Percentiles rank a stretch among this genome's conserved stretches.
Evolutionary conservation across 2,329 filamentous ascomycete genomes (phyloP).

Genomic region (Ramichloridium luteum): DNA sequence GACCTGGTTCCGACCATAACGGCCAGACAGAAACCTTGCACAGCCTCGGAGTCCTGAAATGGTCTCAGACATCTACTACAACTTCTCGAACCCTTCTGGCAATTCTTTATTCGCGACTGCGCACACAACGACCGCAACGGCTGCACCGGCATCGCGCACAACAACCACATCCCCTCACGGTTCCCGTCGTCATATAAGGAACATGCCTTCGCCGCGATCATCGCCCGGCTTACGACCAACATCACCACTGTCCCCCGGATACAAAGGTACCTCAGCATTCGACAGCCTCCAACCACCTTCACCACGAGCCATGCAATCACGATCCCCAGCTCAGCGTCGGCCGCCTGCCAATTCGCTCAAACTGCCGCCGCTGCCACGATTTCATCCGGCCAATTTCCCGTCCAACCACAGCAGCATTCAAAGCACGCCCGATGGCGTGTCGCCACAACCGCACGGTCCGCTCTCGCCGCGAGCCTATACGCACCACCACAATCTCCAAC

Average conservation of each 20-base stretch:
- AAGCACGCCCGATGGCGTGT: slow-evolving; percentile 27
- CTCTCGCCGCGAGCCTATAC: slow-evolving; percentile 33
- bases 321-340: slow-evolving; percentile 23
- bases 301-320: slow-evolving; percentile 19
- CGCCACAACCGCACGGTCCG: slow-evolving; percentile 29
- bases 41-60: too few species aligned
- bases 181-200: too few species aligned
- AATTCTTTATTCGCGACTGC: too few species aligned
- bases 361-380: slow-evolving; percentile 38
- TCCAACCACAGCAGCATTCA: slow-evolving; percentile 24
- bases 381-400: slow-evolving; percentile 42
- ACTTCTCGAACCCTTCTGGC: too few species aligned
- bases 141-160: too few species aligned
- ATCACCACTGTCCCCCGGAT: slow-evolving; percentile 23
- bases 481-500: slow-evolving; percentile 31
- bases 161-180: too few species aligned
- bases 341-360: slow-evolving; percentile 28
- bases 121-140: too few species aligned
- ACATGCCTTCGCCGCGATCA: slow-evolving; percentile 24
- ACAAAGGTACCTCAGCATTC: slow-evolving; percentile 19
- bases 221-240: slow-evolving; percentile 23
- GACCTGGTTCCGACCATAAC: too few species aligned
- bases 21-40: too few species aligned
- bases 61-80: too few species aligned
- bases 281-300: slow-evolving; percentile 21